Evolutionary conservation across 371 early-diverging fungal species (phyloP).

Genomic region (Mucor sp.): DNA sequence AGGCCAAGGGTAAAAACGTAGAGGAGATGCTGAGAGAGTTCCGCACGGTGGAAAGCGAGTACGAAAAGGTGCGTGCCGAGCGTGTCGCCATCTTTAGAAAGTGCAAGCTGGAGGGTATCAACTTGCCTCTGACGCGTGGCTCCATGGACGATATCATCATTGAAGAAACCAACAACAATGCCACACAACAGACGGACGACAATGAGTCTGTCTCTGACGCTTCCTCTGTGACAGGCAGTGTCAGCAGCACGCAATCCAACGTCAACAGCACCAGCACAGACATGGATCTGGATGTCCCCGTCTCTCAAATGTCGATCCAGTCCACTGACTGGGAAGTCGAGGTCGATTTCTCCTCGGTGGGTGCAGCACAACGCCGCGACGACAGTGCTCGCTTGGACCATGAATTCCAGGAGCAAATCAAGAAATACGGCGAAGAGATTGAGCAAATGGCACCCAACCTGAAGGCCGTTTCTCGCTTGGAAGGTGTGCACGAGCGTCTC

Average conservation of each 20-base stretch:
- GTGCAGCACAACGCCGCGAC: constrained; percentile 52
- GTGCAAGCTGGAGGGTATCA: constrained; percentile 92
- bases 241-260: background rate
- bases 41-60: constrained; percentile 68
- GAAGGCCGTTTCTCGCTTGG: constrained; percentile 83
- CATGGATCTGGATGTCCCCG: constrained; percentile 63
- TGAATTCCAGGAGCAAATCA: constrained; percentile 72
- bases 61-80: constrained; percentile 78
- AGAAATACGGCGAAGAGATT: constrained; percentile 69
- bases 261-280: background rate
- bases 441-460: constrained; percentile 90
- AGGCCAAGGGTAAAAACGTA: constrained; percentile 63
- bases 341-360: constrained; percentile 64
- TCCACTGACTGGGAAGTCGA: constrained; percentile 56
- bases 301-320: constrained; percentile 38
- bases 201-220: constrained; percentile 1
- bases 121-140: constrained; percentile 74
- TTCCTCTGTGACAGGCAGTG: background rate
- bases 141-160: constrained; percentile 74
- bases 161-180: constrained; percentile 46
- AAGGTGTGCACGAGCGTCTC: constrained; percentile 78
- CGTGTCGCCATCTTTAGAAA: constrained; percentile 77
- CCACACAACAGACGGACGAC: constrained; percentile 4
- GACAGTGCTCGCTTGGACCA: constrained; percentile 58
- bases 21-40: constrained; percentile 68